Conservation (phyloP, 2,329 filamentous ascomycete species). For the Metarhizium album region DNA sequence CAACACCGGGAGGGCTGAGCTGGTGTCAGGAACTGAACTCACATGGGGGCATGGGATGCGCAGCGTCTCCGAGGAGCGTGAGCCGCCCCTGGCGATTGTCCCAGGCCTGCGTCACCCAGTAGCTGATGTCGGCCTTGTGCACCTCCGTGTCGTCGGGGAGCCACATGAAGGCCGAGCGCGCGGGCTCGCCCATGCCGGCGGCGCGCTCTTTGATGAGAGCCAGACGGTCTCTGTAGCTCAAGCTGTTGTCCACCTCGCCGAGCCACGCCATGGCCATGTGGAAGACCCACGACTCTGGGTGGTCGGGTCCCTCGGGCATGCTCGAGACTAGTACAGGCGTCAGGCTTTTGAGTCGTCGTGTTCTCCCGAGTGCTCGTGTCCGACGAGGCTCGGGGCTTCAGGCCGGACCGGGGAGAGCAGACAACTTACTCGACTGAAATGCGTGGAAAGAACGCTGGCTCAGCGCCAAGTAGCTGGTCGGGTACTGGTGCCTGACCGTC, state of each 20-base stretch:
- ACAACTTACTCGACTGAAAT: constrained; percentile 13
- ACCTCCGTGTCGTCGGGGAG: constrained; percentile 13
- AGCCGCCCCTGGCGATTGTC: constrained; percentile 11
- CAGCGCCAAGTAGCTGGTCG: constrained; percentile 13
- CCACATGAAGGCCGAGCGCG: constrained; percentile 13
- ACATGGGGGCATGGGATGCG: constrained; percentile 15
- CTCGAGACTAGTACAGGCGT: constrained; percentile 10
- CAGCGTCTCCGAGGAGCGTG: constrained; percentile 12
- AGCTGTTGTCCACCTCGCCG: constrained; percentile 8
- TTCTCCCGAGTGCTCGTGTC: too few relatives aligned
- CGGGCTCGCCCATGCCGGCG: constrained; percentile 10
- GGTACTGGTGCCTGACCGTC: constrained; percentile 10
- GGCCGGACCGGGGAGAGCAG: too few relatives aligned
- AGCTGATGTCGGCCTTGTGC: constrained; percentile 15
- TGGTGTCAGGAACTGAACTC: background rate
- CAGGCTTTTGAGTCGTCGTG: too few relatives aligned
- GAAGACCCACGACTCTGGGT: constrained; percentile 14
- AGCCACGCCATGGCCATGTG: constrained; percentile 16
- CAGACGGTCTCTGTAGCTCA: constrained; percentile 12
- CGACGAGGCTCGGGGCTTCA: too few relatives aligned
- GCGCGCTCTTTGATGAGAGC: constrained; percentile 13
- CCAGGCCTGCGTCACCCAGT: constrained; percentile 13
- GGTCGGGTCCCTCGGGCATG: constrained; percentile 12
- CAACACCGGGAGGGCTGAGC: too few relatives aligned
- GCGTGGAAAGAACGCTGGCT: constrained; percentile 14